Evolutionary conservation across 495 filamentous ascomycete species (phyloP).

Genomic region (Neurospora cerealis): DNA sequence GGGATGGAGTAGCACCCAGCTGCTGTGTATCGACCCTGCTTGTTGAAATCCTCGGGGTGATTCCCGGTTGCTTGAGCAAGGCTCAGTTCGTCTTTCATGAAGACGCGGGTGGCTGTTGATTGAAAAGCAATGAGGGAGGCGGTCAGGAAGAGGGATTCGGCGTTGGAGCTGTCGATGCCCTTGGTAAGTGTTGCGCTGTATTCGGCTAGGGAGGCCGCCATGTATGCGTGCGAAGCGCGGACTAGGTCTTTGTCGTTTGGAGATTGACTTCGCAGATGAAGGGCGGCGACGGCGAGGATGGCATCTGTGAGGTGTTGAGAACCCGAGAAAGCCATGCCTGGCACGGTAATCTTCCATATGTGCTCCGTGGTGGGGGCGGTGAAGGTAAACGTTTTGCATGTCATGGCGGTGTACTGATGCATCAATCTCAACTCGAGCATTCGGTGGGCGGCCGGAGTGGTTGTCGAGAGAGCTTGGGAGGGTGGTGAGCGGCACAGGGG

Average conservation of each 20-base stretch:
- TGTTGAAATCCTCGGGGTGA: neutral
- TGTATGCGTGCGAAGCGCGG: constrained; percentile 46
- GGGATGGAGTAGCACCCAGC: constrained; percentile 35
- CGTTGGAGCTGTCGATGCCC: constrained; percentile 41
- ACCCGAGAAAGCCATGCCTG: constrained; percentile 42
- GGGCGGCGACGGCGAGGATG: constrained; percentile 45
- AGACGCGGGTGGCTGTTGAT: constrained; percentile 43
- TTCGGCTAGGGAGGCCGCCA: constrained; percentile 45
- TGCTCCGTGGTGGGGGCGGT: constrained; percentile 35
- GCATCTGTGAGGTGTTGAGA: constrained; percentile 44
- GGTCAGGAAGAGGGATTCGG: constrained; percentile 46
- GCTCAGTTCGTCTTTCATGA: constrained; percentile 34
- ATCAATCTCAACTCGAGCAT: constrained; percentile 43
- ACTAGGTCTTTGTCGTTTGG: constrained; percentile 43
- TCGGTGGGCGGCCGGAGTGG: constrained; percentile 30
- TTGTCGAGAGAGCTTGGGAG: constrained; percentile 22
- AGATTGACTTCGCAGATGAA: constrained; percentile 38
- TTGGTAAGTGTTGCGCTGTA: constrained; percentile 39
- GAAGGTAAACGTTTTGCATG: constrained; percentile 42
- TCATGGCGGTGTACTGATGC: constrained; percentile 45
- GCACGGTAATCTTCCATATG: constrained; percentile 47
- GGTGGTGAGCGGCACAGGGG: constrained; percentile 30
- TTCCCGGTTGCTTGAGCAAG: constrained; percentile 3
- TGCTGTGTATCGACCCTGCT: neutral
- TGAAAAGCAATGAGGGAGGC: constrained; percentile 48